A percentile compares a stretch with the other conserved stretches of the same genome.
phyloP scores from a whole-genome alignment of 2,329 filamentous ascomycete genomes.

The Aspergillus tubingensis region DNA sequence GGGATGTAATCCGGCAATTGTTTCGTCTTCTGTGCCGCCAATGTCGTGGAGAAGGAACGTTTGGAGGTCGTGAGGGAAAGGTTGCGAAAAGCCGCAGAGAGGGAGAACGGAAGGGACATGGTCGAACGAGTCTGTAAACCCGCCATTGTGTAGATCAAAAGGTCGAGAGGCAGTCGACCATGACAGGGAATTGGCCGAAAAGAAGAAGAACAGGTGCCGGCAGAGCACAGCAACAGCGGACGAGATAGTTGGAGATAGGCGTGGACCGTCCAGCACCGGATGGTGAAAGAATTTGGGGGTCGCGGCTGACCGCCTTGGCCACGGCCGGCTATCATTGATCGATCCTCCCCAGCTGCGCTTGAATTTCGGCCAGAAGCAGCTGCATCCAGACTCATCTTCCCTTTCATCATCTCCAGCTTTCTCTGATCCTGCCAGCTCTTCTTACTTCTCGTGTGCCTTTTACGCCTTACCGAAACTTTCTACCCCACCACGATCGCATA shows the following conservation, averaged over 20 bases:
- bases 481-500: background rate
- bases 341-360: slow-evolving; percentile 29
- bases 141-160: slow-evolving; percentile 32
- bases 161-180: slow-evolving; percentile 15
- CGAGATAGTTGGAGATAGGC: background rate
- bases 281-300: slow-evolving; percentile 36
- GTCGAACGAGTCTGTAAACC: slow-evolving; percentile 30
- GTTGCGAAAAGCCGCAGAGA: slow-evolving; percentile 42
- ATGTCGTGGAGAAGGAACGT: slow-evolving; percentile 43
- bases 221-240: background rate
- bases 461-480: background rate
- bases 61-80: slow-evolving; percentile 41
- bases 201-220: background rate
- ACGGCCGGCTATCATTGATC: slow-evolving; percentile 30
- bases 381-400: slow-evolving; percentile 16
- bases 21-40: slow-evolving; percentile 33
- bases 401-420: slow-evolving; percentile 11
- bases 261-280: slow-evolving; percentile 1
- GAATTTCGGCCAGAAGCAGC: slow-evolving; percentile 39
- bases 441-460: slow-evolving; percentile 14
- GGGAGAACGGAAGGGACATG: slow-evolving; percentile 37
- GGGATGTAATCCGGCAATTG: slow-evolving; percentile 43
- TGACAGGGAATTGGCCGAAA: slow-evolving; percentile 14
- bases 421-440: slow-evolving; percentile 7
- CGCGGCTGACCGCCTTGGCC: slow-evolving; percentile 38